Evolutionary conservation across 1,139 yeast genomes (phyloP).

Genomic region (Suhomyces choctaworum): DNA sequence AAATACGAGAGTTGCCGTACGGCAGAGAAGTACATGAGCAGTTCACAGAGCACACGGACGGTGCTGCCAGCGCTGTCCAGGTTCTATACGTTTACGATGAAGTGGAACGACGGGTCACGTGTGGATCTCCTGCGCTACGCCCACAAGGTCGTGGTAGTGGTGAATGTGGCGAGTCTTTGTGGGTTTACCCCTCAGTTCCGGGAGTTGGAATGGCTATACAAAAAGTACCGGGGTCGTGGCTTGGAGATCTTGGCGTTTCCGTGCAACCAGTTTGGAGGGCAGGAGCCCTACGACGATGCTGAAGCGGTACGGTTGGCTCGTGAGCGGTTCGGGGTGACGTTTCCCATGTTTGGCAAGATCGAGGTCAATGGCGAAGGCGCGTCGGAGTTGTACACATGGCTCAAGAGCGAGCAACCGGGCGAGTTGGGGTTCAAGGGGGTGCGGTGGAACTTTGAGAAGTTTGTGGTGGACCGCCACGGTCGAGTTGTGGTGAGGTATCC

Average conservation of each 20-base stretch:
- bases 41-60: background rate
- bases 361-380: constrained; percentile 38
- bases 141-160: constrained; percentile 40
- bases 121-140: constrained; percentile 22
- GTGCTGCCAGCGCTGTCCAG: background rate
- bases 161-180: constrained; percentile 48
- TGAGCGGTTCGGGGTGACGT: constrained; percentile 58
- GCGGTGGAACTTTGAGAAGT: constrained; percentile 96
- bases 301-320: constrained; percentile 68
- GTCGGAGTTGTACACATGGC: constrained; percentile 31
- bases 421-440: constrained; percentile 75
- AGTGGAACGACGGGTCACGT: constrained; percentile 5
- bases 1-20: no score
- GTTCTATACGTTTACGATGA: constrained; percentile 21
- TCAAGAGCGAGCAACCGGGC: constrained; percentile 43
- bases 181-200: constrained; percentile 46
- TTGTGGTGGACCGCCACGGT: constrained; percentile 72
- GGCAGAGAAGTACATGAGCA: no score
- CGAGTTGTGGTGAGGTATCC: constrained; percentile 69
- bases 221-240: constrained; percentile 32
- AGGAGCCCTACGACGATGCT: constrained; percentile 76
- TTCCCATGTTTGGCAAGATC: constrained; percentile 41
- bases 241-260: constrained; percentile 44
- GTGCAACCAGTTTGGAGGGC: constrained; percentile 41
- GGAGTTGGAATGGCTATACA: constrained; percentile 35